Evolutionary conservation across 306 rosid species (phyloP), one percentile per base, ranked within the genome.

Genomic region (Sophora flavescens): DNA sequence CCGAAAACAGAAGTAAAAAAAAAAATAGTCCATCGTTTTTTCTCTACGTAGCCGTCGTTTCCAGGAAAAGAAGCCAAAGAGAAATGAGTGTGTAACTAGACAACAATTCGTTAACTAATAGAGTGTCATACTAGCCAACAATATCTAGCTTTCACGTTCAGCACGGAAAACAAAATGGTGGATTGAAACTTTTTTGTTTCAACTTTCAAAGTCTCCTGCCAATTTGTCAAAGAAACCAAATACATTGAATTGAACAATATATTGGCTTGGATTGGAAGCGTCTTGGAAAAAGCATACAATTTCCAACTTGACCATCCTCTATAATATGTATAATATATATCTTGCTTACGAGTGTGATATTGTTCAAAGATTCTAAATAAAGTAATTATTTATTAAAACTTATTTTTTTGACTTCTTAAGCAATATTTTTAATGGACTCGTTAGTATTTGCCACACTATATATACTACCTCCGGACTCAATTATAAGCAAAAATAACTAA

Each of bases 231-330:
- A 63, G 50, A 36, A 38, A 17, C 51, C 32, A 9, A 38, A 4
- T 13, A 10, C 7, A 13, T 12, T 54, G 35, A 36, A 13, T 12
- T 54, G 35, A 36, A 63, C 30, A 38, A 0, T 36, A 36, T 4
- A 18, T 54, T 18, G 74, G 32, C 28, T 33, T 33, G 10, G 32
- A 50, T 47, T n/a, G 38, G 32, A 41, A 41, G 44, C 17, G 53
- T 64, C 35, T 64, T 41, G 17, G 53, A 41, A 41, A 64, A 41
- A 39, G 51, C 70, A 63, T 14, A 60, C 16, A n/a, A 32, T 63
- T 63, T 36, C 50, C 50, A 47, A 35, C 60, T 53, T 62, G 68
- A 3, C 15, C 9, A n/a, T 36, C 28, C 47, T 36, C 5, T 14
- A 3, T 63, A 63, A 1, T 33, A 14, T 28, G 3, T 53, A 35